Evolutionary conservation across 2,329 filamentous ascomycete species (phyloP).

Genomic region (Verticillium nonalfalfae): DNA sequence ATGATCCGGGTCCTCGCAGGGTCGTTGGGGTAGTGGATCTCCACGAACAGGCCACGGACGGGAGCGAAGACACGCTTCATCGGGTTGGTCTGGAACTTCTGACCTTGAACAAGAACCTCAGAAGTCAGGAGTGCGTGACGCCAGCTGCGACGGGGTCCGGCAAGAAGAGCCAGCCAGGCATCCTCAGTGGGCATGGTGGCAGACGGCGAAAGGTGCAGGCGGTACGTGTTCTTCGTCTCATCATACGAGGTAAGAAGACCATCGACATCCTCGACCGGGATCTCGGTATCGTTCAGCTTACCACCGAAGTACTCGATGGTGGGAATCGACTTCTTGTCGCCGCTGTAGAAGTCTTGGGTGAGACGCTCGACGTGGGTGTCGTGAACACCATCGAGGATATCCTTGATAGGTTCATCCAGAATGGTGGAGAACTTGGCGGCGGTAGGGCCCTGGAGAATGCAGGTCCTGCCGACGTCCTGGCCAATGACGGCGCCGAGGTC

Average conservation of each 20-base stretch:
- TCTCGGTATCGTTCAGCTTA: conserved; percentile 66
- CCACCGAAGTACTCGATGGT: conserved; percentile 93
- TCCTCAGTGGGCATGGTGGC: conserved; percentile 71
- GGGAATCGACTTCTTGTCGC: conserved; percentile 69
- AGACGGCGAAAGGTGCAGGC: conserved; percentile 69
- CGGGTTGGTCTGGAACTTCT: conserved; percentile 96
- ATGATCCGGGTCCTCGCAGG: conserved; percentile 77
- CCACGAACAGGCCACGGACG: conserved; percentile 78
- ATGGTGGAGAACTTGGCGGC: conserved; percentile 84
- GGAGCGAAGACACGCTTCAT: conserved; percentile 88
- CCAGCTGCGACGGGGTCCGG: conserved; percentile 83
- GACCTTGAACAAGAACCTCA: conserved; percentile 89
- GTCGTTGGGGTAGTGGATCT: conserved; percentile 77
- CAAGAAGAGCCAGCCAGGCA: conserved; percentile 82
- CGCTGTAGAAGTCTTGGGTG: conserved; percentile 72
- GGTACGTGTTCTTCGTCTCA: conserved; percentile 76
- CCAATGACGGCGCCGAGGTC: conserved; percentile 92
- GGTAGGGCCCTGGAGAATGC: conserved; percentile 92
- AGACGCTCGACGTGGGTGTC: conserved; percentile 77
- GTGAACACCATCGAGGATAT: conserved; percentile 90
- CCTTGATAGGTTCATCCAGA: conserved; percentile 89
- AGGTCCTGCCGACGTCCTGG: conserved; percentile 93
- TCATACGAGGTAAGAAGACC: conserved; percentile 81
- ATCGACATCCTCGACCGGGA: conserved; percentile 68
- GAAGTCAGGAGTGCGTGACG: conserved; percentile 89